These are phyloP conservation scores for Microcos paniculata DNA, from an alignment of 345 rosid species.

Conservation along the genomic window DNA sequence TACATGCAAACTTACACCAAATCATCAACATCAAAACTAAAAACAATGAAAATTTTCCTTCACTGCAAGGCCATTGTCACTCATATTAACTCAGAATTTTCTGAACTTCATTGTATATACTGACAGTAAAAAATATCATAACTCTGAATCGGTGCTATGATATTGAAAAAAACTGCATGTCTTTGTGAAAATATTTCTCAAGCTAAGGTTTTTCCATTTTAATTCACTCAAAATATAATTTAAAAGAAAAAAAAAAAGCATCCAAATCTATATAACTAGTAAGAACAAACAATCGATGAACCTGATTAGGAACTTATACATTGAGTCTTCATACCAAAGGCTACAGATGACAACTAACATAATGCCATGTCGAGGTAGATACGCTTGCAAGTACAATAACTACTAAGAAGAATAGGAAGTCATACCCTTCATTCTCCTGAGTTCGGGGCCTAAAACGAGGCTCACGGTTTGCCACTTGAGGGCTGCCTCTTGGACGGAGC, in stretches of 20 bases:
- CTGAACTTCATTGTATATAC: background rate
- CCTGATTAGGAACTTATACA: background rate
- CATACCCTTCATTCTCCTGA: slow-evolving; percentile 91
- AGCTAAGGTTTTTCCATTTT: background rate
- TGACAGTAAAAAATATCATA: background rate
- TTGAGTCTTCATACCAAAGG: background rate
- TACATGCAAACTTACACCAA: background rate
- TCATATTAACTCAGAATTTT: background rate
- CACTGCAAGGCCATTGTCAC: background rate
- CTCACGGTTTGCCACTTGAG: slow-evolving; percentile 72
- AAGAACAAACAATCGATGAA: background rate
- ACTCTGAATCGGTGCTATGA: background rate
- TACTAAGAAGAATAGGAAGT: slow-evolving; percentile 22
- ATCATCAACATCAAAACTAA: background rate
- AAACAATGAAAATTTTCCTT: background rate
- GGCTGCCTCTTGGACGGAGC: slow-evolving; percentile 94
- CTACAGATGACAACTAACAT: slow-evolving; percentile 1
- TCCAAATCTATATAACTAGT: background rate
- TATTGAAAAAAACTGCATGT: background rate
- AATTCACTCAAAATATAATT: background rate
- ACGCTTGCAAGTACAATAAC: slow-evolving; percentile 21
- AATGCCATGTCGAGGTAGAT: slow-evolving; percentile 13
- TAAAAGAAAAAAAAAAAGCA: no score
- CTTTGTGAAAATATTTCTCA: background rate
- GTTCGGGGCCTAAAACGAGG: slow-evolving; percentile 58